Percentiles rank a stretch among this genome's conserved stretches.
phyloP scores from a whole-genome alignment of 2,329 filamentous ascomycete genomes.

The Neodidymelliopsis sp. region DNA sequence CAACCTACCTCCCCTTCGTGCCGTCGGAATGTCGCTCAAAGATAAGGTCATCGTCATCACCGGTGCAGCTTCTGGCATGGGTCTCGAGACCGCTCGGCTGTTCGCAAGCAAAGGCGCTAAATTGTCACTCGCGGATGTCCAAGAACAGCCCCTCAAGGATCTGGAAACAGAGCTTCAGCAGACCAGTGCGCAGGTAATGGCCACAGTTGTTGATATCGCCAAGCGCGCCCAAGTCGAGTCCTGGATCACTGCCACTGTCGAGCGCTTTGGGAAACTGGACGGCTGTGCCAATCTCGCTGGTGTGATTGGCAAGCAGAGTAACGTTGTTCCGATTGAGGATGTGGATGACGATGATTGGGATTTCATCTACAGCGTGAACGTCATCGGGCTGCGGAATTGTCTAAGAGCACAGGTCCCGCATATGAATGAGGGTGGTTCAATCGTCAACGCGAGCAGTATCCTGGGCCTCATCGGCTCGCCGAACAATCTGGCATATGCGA shows the following conservation, averaged over 20 bases:
- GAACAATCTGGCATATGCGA: conserved; percentile 46
- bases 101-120: conserved; percentile 40
- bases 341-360: conserved; percentile 52
- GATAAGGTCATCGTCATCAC: conserved; percentile 44
- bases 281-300: conserved; percentile 57
- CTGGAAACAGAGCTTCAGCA: conserved; percentile 30
- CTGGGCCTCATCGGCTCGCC: conserved; percentile 57
- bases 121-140: conserved; percentile 43
- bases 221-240: conserved; percentile 57
- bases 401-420: conserved; percentile 50
- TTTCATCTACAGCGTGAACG: conserved; percentile 49
- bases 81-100: conserved; percentile 36
- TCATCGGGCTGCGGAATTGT: conserved; percentile 50
- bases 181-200: conserved; percentile 34
- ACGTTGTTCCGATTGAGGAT: conserved; percentile 30
- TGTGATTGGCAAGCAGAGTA: conserved; percentile 41
- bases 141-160: conserved; percentile 34
- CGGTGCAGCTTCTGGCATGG: conserved; percentile 43
- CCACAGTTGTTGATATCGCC: conserved; percentile 59
- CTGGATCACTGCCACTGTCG: conserved; percentile 58
- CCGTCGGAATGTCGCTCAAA: conserved; percentile 31
- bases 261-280: conserved; percentile 57
- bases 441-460: conserved; percentile 59
- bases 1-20: not conserved
- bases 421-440: conserved; percentile 50